Percentiles rank a stretch among this genome's conserved stretches.
phyloP scores from a whole-genome alignment of 495 filamentous ascomycete genomes.

The Saxophila tyrrhenica region DNA sequence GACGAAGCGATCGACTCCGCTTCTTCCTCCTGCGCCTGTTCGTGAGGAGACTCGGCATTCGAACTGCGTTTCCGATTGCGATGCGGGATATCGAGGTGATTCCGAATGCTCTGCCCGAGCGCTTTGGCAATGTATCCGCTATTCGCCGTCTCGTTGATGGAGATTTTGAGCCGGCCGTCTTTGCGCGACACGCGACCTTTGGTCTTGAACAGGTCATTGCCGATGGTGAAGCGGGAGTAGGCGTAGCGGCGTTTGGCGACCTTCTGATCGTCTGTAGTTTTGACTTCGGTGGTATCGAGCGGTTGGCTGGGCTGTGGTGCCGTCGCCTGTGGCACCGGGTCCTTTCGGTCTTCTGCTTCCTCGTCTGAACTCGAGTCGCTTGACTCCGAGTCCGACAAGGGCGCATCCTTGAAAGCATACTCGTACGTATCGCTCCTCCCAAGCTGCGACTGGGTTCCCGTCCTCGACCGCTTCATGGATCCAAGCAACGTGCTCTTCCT shows the following conservation, averaged over 20 bases:
- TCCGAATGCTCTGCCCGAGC: slow-evolving; percentile 45
- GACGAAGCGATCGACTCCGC: slow-evolving; percentile 5
- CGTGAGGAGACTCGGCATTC: too few relatives aligned
- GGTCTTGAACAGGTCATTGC: slow-evolving; percentile 53
- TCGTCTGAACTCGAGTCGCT: slow-evolving; percentile 2
- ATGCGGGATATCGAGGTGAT: slow-evolving; percentile 25
- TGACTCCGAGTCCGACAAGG: slow-evolving; percentile 10
- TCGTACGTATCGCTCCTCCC: slow-evolving; percentile 3
- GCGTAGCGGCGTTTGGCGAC: slow-evolving; percentile 2
- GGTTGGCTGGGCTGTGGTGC: not conserved
- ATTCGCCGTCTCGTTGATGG: slow-evolving; percentile 55
- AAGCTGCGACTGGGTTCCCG: not conserved
- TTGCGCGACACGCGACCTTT: slow-evolving; percentile 52
- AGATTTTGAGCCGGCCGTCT: slow-evolving; percentile 61
- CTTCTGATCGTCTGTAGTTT: not conserved
- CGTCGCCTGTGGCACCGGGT: not conserved
- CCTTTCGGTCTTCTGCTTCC: not conserved
- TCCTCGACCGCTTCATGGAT: not conserved
- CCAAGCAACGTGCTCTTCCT: not conserved
- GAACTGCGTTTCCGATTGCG: slow-evolving; percentile 4
- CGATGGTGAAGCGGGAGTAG: slow-evolving; percentile 38
- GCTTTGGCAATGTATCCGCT: slow-evolving; percentile 58
- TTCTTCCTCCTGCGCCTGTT: slow-evolving; percentile 2
- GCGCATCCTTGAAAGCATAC: slow-evolving; percentile 12
- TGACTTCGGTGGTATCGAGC: not conserved